Percentiles rank a stretch among this genome's conserved stretches.
Conservation (phyloP, 495 filamentous ascomycete species). For the Trichoderma erinaceum region DNA sequence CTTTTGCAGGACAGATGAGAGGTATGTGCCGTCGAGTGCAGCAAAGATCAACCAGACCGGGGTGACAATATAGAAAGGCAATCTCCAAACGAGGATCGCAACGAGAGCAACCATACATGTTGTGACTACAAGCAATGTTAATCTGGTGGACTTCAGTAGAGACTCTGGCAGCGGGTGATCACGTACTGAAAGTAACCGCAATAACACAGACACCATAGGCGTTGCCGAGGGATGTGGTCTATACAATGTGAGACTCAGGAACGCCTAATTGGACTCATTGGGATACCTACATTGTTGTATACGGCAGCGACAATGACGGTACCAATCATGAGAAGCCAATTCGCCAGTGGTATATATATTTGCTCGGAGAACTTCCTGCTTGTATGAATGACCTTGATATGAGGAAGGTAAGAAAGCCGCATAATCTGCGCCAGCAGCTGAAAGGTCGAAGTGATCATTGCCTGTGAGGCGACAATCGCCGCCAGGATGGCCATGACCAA, state of each 20-base stretch:
- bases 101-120: conserved; percentile 64
- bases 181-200: conserved; percentile 56
- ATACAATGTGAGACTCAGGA: neutral
- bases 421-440: conserved; percentile 63
- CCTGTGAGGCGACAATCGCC: conserved; percentile 69
- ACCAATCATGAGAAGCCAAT: conserved; percentile 71
- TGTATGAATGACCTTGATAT: conserved; percentile 63
- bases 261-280: neutral
- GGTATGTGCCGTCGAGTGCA: conserved; percentile 56
- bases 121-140: conserved; percentile 34
- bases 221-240: conserved; percentile 45
- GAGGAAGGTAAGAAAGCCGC: conserved; percentile 68
- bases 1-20: conserved; percentile 61
- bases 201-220: conserved; percentile 61
- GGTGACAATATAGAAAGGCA: conserved; percentile 51
- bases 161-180: neutral
- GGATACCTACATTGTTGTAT: conserved; percentile 49
- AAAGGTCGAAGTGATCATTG: conserved; percentile 71
- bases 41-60: conserved; percentile 57
- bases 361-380: conserved; percentile 62
- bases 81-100: conserved; percentile 60
- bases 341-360: conserved; percentile 63
- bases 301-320: conserved; percentile 65
- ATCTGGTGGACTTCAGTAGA: neutral
- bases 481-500: conserved; percentile 61